phyloP scores from a whole-genome alignment of 768 basidiomycete genomes.

The Lactifluus rugatus region DNA sequence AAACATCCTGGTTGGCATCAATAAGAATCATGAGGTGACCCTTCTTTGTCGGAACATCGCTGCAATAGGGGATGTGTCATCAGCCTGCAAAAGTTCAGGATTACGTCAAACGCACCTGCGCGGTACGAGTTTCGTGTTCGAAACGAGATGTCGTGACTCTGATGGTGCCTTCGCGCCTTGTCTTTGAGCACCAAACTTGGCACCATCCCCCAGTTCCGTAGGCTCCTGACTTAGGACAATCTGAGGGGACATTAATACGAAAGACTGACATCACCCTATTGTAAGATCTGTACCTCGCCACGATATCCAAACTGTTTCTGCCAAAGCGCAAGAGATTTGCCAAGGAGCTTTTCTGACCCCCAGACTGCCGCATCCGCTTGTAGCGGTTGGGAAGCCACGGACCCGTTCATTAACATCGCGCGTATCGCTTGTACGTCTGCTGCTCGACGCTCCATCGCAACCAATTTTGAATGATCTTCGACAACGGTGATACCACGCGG shows the following conservation, averaged over 20 bases:
- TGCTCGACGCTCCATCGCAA: slow-evolving; percentile 59
- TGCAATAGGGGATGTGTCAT: slow-evolving; percentile 25
- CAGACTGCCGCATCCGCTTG: slow-evolving; percentile 49
- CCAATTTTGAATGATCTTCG: slow-evolving; percentile 72
- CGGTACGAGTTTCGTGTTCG: slow-evolving; percentile 62
- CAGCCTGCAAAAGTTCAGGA: slow-evolving; percentile 5
- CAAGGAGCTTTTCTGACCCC: slow-evolving; percentile 56
- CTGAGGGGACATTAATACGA: slow-evolving; percentile 34
- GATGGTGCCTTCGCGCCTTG: slow-evolving; percentile 31
- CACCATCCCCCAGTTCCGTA: slow-evolving; percentile 41
- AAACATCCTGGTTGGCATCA: slow-evolving; percentile 69
- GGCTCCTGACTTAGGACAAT: slow-evolving; percentile 71
- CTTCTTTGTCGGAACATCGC: slow-evolving; percentile 76
- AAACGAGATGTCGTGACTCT: slow-evolving; percentile 57
- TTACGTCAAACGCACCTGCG: slow-evolving; percentile 44
- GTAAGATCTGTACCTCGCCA: slow-evolving; percentile 47
- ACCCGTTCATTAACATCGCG: slow-evolving; percentile 54
- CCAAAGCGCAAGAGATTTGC: slow-evolving; percentile 71
- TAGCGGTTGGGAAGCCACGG: slow-evolving; percentile 35
- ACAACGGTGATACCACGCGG: slow-evolving; percentile 83
- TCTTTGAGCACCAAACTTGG: slow-evolving; percentile 25
- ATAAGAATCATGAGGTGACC: slow-evolving; percentile 73
- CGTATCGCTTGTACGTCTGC: slow-evolving; percentile 89
- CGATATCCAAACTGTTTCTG: slow-evolving; percentile 69
- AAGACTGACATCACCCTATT: not conserved